phyloP scores from a whole-genome alignment of 352 stramenopile genomes.

The Phytophthora citricola region DNA sequence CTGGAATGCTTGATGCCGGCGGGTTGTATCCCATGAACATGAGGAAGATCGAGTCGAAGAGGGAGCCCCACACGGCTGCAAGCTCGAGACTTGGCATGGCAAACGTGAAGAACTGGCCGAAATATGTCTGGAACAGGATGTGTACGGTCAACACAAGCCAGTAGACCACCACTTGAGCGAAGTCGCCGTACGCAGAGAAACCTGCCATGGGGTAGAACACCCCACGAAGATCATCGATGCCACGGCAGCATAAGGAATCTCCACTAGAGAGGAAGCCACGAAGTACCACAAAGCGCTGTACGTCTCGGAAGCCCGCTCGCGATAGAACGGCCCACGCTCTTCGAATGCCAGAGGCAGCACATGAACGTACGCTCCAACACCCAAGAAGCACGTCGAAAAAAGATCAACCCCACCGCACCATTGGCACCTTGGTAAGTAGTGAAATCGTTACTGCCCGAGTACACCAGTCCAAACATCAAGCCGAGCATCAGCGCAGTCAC shows the following conservation, averaged over 20 bases:
- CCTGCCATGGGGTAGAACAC: constrained; percentile 85
- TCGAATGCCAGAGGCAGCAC: constrained; percentile 78
- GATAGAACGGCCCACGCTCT: constrained; percentile 92
- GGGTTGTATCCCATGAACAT: constrained; percentile 65
- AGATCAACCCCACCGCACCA: constrained; percentile 73
- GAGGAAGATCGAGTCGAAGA: constrained; percentile 62
- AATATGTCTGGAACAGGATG: constrained; percentile 54
- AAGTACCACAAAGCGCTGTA: constrained; percentile 89
- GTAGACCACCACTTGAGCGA: constrained; percentile 43
- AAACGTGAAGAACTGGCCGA: constrained; percentile 76
- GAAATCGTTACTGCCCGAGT: constrained; percentile 45
- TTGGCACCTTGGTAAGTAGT: constrained; percentile 52
- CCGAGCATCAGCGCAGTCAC: constrained; percentile 44
- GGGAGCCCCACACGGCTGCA: constrained; percentile 46
- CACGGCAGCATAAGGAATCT: constrained; percentile 82
- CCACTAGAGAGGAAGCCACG: constrained; percentile 73
- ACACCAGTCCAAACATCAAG: constrained; percentile 57
- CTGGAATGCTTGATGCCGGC: constrained; percentile 45
- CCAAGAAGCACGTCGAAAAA: constrained; percentile 81
- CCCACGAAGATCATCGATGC: constrained; percentile 55
- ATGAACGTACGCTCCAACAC: constrained; percentile 68
- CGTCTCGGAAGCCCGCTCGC: constrained; percentile 90
- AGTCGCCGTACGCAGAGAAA: constrained; percentile 49
- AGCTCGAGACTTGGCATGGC: constrained; percentile 53
- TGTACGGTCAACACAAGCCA: constrained; percentile 49